Evolutionary conservation across 352 stramenopile species (phyloP).

Genomic region (Pythium aristosporum): DNA sequence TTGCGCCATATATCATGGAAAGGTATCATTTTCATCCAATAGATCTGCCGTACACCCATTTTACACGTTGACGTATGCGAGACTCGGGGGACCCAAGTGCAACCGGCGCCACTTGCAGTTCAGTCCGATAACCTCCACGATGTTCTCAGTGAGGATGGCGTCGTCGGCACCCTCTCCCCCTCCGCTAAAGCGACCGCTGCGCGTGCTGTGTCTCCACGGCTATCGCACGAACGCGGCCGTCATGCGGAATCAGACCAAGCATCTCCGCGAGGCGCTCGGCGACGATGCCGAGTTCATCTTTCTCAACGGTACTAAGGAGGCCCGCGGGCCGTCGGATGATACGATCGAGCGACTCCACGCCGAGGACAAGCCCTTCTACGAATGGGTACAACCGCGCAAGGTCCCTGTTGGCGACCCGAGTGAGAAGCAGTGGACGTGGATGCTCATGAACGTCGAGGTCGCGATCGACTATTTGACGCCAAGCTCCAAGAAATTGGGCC

Average conservation of each 20-base stretch:
- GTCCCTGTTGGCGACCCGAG: slow-evolving; percentile 24
- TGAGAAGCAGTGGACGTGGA: slow-evolving; percentile 43
- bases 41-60: background rate
- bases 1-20: background rate
- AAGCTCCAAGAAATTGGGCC: slow-evolving; percentile 43
- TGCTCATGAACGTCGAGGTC: slow-evolving; percentile 45
- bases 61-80: slow-evolving; percentile 14
- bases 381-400: slow-evolving; percentile 40
- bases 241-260: slow-evolving; percentile 52
- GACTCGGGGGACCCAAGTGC: background rate
- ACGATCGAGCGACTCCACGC: slow-evolving; percentile 47
- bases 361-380: slow-evolving; percentile 48
- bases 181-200: slow-evolving; percentile 21
- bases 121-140: background rate
- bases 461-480: slow-evolving; percentile 46
- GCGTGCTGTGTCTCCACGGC: slow-evolving; percentile 64
- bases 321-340: slow-evolving; percentile 40
- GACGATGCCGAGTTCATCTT: slow-evolving; percentile 57
- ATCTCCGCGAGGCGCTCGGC: slow-evolving; percentile 40
- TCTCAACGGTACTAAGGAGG: slow-evolving; percentile 49
- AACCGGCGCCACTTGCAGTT: background rate
- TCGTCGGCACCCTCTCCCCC: background rate
- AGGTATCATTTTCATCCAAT: background rate
- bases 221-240: slow-evolving; percentile 54
- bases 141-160: background rate